Base-by-base conservation (phyloP, 106 monocot species). In the Dioscorea dumetorum region DNA sequence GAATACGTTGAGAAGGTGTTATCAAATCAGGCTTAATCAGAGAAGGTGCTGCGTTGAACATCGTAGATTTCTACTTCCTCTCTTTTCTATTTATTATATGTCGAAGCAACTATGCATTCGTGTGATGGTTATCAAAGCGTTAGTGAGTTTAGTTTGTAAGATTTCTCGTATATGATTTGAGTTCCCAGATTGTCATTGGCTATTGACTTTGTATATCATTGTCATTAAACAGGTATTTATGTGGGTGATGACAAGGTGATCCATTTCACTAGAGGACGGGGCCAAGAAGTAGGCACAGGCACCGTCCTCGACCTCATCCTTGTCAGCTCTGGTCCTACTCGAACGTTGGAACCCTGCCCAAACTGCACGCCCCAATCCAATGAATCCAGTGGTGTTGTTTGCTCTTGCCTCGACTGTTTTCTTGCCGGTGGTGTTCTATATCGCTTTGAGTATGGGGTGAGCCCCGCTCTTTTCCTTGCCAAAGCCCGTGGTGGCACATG, bases 401-500 rank as follows among this genome's bases (percentile, higher is more conserved):
- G 81, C 57, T 87, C 86, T 7, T 91, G 90, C 71, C 79, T 91
- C 22, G 66, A 81, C 24, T 91, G 90, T 61, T 91, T 91, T 74
- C 86, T 91, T 2, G 77, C 67, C 14, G 83, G 87, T 4, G 91
- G 87, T 0, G 79, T 64, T 48, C 75, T 87, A 7, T 91, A 91
- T 72, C 84, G 84, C 58, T 91, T 91, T 8, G 87, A 87, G 70
- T 91, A 91, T 20, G 69, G 48, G 8, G 91, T 87, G 66, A 78
- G 22, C 63, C 77, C 84, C 5, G 79, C 91, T n/a, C 82, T 84
- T 17, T 91, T 91, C 77, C 20, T 91, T 22, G 91, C 91, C 69
- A 91, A 91, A 63, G 84, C 82, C 3, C 87, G 91, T 12, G 91
- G 91, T 4, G 91, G 90, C 6, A 91, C 90, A 0, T 87, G 86